Conservation (phyloP, 192 early-diverging fungal genomes). For the Backusella tuberculispora region DNA sequence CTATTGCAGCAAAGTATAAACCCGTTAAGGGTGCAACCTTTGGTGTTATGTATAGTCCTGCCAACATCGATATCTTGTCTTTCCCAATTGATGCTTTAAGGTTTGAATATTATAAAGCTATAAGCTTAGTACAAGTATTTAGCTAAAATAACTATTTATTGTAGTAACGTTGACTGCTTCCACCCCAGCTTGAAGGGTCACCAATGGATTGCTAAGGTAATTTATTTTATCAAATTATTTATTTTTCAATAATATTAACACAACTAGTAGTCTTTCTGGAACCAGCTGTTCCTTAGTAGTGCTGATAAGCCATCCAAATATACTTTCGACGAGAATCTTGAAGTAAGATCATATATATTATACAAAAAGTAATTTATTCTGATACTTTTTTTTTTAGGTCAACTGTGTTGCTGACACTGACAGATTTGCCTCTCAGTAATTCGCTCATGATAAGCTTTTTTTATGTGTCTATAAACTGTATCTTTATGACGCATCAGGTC, state of each 20-base stretch:
- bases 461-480: background rate
- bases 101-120: background rate
- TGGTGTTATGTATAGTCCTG: constrained; percentile 23
- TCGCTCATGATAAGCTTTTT: background rate
- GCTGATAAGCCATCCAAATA: background rate
- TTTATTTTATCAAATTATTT: too few species aligned
- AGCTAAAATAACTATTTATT: background rate
- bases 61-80: constrained; percentile 2
- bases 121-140: background rate
- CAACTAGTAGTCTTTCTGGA: constrained; percentile 26
- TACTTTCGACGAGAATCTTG: background rate
- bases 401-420: constrained; percentile 7
- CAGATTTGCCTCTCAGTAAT: constrained; percentile 3
- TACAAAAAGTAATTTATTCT: background rate
- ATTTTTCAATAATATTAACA: background rate
- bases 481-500: background rate
- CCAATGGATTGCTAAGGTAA: constrained; percentile 28
- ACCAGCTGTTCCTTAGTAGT: constrained; percentile 25
- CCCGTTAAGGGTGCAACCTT: constrained; percentile 4
- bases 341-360: constrained; percentile 2
- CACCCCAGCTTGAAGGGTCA: constrained; percentile 27
- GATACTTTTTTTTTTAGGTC: background rate
- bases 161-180: constrained; percentile 30
- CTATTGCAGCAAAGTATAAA: constrained; percentile 26
- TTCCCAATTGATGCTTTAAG: constrained; percentile 26